Conservation (phyloP, 148 eudicot species). For the Polygonum aviculare region DNA sequence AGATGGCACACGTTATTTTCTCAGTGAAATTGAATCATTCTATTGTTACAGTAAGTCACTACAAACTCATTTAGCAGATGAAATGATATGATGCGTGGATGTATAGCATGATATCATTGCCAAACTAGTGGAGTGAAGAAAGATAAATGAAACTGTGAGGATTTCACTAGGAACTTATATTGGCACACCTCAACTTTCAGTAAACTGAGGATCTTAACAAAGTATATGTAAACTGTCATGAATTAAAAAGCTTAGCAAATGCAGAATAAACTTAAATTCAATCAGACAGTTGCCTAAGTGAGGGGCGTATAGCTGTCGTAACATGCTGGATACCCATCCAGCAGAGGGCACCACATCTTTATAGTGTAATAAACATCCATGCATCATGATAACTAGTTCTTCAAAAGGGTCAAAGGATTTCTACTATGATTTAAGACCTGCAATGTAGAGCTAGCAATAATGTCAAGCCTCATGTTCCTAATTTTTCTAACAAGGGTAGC, state of each 20-base stretch:
- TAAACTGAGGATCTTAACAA: neutral
- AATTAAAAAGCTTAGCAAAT: neutral
- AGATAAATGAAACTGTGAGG: neutral
- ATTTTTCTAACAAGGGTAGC: neutral
- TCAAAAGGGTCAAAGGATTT: neutral
- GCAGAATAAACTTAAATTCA: neutral
- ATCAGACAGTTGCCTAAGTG: neutral
- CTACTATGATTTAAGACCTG: neutral
- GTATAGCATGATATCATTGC: neutral
- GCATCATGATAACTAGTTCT: neutral
- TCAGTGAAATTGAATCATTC: neutral
- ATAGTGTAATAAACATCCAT: neutral
- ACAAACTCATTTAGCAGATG: neutral
- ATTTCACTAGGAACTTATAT: neutral
- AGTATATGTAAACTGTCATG: neutral
- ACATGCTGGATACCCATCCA: neutral
- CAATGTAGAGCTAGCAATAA: neutral
- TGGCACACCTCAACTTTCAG: neutral
- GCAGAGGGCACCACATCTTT: neutral
- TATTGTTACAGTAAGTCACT: neutral
- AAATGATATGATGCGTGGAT: neutral
- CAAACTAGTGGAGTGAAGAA: neutral
- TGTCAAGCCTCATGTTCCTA: neutral
- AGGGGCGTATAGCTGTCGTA: neutral
- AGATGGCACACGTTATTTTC: neutral